phyloP scores from a whole-genome alignment of 179 eudicot species.

The Heliamphora pulchella region DNA sequence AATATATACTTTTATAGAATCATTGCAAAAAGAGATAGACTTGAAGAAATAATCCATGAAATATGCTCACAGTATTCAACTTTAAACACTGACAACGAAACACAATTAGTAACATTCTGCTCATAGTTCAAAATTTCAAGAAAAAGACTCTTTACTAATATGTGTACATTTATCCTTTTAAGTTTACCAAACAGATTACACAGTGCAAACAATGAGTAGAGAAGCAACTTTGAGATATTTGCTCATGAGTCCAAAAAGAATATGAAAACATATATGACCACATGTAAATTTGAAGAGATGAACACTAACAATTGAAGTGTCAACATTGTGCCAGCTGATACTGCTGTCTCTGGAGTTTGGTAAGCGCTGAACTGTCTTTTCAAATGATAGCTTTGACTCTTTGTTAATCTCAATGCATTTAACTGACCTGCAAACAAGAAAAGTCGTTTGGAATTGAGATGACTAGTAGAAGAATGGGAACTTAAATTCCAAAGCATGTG shows the following conservation, averaged over 20 bases:
- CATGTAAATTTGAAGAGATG: constrained; percentile 11
- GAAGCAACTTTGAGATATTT: not conserved
- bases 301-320: constrained; percentile 61
- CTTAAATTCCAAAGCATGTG: not conserved
- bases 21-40: not conserved
- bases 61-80: not conserved
- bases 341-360: constrained; percentile 52
- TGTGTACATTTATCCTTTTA: not conserved
- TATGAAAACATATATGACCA: not conserved
- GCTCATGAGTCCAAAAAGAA: not conserved
- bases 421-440: constrained; percentile 50
- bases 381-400: constrained; percentile 80
- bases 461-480: constrained; percentile 9
- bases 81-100: not conserved
- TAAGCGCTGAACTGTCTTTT: constrained; percentile 75
- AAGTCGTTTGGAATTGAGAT: not conserved
- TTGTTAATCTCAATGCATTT: constrained; percentile 91
- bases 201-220: too few species aligned
- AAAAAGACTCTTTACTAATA: not conserved
- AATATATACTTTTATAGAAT: not conserved
- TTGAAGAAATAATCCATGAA: not conserved
- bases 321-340: constrained; percentile 94
- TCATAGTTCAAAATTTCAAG: not conserved
- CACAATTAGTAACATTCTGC: not conserved
- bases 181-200: not conserved